Evolutionary conservation across 306 rosid genomes (phyloP).

Genomic region (Citrullus amarus): DNA sequence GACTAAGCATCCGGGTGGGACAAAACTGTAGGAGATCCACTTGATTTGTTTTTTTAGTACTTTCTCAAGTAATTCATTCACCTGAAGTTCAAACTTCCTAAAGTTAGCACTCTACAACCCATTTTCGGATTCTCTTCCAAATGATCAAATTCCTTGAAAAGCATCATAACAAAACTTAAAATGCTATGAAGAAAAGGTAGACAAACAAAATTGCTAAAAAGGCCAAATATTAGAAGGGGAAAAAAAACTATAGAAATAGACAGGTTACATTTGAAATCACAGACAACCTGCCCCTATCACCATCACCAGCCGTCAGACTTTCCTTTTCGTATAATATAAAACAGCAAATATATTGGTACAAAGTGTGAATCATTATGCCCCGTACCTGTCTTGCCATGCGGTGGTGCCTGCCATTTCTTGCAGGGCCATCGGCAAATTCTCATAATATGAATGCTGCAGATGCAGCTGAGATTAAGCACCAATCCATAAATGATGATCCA

Average conservation of each 20-base stretch:
- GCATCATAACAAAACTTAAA: not conserved
- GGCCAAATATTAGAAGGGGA: not conserved
- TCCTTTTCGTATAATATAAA: conserved; percentile 38
- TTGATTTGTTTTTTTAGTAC: not conserved
- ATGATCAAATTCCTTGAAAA: not conserved
- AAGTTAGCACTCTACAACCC: not conserved
- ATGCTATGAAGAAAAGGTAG: not conserved
- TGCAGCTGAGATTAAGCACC: conserved; percentile 30
- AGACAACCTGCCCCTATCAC: conserved; percentile 15
- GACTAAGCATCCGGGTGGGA: not conserved
- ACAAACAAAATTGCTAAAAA: not conserved
- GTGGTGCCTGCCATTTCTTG: conserved; percentile 10
- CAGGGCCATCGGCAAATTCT: conserved; percentile 35
- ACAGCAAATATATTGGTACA: conserved; percentile 55
- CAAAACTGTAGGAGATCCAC: not conserved
- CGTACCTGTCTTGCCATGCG: conserved; percentile 16
- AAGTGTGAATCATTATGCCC: conserved; percentile 46
- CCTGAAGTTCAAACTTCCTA: not conserved
- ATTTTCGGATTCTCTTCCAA: not conserved
- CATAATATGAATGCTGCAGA: conserved; percentile 36
- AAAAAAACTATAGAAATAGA: conserved; percentile 16
- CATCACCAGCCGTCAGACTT: conserved; percentile 53
- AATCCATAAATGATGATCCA: not conserved
- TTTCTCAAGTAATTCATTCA: not conserved
- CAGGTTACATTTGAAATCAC: conserved; percentile 37